These are phyloP conservation scores for Penstemon barbatus DNA, from an alignment of 257 asterid genomes.

Conservation along the genomic window DNA sequence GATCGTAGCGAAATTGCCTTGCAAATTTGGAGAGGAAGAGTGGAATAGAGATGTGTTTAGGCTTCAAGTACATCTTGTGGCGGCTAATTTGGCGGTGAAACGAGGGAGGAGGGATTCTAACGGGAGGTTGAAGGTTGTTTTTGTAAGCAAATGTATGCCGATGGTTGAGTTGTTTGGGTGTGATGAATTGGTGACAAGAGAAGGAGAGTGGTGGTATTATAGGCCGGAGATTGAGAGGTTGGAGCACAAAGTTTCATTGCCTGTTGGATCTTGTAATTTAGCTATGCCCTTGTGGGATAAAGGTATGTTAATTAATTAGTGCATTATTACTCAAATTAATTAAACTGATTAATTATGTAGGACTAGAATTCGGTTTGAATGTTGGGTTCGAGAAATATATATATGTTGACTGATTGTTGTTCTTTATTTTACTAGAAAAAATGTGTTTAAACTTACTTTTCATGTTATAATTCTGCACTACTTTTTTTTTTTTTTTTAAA, in stretches of 20 bases:
- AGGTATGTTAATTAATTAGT: constrained; percentile 42
- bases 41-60: constrained; percentile 76
- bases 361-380: too few relatives aligned
- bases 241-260: constrained; percentile 61
- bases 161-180: constrained; percentile 84
- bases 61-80: constrained; percentile 69
- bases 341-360: too few relatives aligned
- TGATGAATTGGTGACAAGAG: constrained; percentile 58
- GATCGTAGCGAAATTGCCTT: constrained; percentile 70
- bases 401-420: too few relatives aligned
- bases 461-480: too few relatives aligned
- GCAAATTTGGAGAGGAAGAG: constrained; percentile 47
- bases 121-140: constrained; percentile 54
- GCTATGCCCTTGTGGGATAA: constrained; percentile 84
- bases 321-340: background rate
- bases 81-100: constrained; percentile 63
- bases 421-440: too few relatives aligned
- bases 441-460: too few relatives aligned
- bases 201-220: constrained; percentile 85
- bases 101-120: constrained; percentile 51
- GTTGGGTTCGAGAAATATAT: too few relatives aligned
- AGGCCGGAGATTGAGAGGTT: constrained; percentile 49
- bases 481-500: too few relatives aligned
- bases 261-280: constrained; percentile 81
- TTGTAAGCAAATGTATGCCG: constrained; percentile 65